Evolutionary conservation across 1,284 basidiomycete genomes (phyloP).

Genomic region (Taiwanofungus camphoratus): DNA sequence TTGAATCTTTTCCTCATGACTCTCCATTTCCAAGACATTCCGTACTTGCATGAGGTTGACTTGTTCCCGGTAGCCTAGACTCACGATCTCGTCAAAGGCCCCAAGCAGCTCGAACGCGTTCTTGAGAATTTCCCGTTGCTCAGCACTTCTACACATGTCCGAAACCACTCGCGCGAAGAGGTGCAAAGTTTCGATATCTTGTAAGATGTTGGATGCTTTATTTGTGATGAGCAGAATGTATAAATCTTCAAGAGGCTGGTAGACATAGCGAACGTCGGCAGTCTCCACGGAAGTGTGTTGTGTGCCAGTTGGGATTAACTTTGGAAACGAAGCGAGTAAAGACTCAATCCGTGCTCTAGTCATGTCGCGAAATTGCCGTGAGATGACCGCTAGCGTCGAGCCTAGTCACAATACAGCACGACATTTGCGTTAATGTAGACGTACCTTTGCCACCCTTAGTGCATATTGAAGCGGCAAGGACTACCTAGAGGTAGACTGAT

Average conservation of each 20-base stretch:
- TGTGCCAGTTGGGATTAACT: slow-evolving; percentile 93
- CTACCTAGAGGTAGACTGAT: no score
- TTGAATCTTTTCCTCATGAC: slow-evolving; percentile 99
- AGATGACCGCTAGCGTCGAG: slow-evolving; percentile 73
- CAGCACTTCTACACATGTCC: slow-evolving; percentile 83
- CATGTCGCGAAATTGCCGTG: slow-evolving; percentile 95
- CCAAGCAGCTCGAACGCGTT: slow-evolving; percentile 94
- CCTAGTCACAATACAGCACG: neutral
- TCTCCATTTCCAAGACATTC: slow-evolving; percentile 95
- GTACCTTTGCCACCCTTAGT: slow-evolving; percentile 89
- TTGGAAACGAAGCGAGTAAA: slow-evolving; percentile 94
- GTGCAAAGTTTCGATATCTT: slow-evolving; percentile 96
- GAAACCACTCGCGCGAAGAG: slow-evolving; percentile 93
- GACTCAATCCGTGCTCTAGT: slow-evolving; percentile 90
- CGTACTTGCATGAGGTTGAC: slow-evolving; percentile 90
- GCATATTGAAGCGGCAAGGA: slow-evolving; percentile 90
- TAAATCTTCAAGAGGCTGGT: slow-evolving; percentile 96
- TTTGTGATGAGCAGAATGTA: slow-evolving; percentile 98
- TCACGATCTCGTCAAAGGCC: slow-evolving; percentile 97
- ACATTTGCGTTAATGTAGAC: slow-evolving; percentile 1
- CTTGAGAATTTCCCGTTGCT: slow-evolving; percentile 87
- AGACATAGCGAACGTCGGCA: slow-evolving; percentile 92
- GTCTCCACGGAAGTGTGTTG: slow-evolving; percentile 98
- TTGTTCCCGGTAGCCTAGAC: slow-evolving; percentile 90
- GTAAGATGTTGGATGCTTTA: slow-evolving; percentile 96